These are phyloP conservation scores for Backusella australiensis DNA, from an alignment of 192 early-diverging fungal species.

Conservation along the genomic window DNA sequence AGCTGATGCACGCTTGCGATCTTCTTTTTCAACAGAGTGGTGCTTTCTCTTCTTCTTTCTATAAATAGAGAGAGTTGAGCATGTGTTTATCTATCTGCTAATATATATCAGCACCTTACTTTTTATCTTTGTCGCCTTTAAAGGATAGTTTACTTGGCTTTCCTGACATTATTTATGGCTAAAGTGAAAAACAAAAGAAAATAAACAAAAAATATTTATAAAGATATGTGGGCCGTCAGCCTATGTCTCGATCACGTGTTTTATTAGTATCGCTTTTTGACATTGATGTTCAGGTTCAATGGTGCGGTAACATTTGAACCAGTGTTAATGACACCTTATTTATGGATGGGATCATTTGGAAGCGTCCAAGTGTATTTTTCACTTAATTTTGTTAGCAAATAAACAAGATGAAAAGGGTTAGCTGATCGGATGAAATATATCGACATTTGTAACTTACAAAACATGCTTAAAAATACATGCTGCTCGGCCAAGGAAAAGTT, in stretches of 20 bases:
- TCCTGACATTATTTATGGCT: constrained; percentile 15
- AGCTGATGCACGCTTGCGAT: constrained; percentile 41
- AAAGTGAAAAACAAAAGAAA: not conserved
- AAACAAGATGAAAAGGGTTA: no score
- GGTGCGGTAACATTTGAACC: not conserved
- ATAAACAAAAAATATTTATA: not conserved
- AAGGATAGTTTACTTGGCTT: constrained; percentile 52
- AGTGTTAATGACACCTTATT: not conserved
- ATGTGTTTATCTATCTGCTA: not conserved
- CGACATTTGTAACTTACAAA: constrained; percentile 31
- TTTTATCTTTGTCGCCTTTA: constrained; percentile 60
- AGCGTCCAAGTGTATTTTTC: constrained; percentile 22
- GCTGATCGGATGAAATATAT: no score
- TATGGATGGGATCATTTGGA: constrained; percentile 14
- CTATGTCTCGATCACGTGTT: not conserved
- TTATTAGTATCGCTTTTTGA: not conserved
- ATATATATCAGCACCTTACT: constrained; percentile 33
- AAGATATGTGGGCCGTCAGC: not conserved
- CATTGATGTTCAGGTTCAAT: not conserved
- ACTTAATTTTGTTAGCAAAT: not conserved
- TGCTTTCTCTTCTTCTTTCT: constrained; percentile 66
- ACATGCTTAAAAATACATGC: constrained; percentile 50
- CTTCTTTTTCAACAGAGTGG: constrained; percentile 30
- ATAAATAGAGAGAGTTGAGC: not conserved
- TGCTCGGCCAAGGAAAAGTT: constrained; percentile 59